Evolutionary conservation across 2,329 filamentous ascomycete species (phyloP).

Genomic region (Lachnellula suecica): DNA sequence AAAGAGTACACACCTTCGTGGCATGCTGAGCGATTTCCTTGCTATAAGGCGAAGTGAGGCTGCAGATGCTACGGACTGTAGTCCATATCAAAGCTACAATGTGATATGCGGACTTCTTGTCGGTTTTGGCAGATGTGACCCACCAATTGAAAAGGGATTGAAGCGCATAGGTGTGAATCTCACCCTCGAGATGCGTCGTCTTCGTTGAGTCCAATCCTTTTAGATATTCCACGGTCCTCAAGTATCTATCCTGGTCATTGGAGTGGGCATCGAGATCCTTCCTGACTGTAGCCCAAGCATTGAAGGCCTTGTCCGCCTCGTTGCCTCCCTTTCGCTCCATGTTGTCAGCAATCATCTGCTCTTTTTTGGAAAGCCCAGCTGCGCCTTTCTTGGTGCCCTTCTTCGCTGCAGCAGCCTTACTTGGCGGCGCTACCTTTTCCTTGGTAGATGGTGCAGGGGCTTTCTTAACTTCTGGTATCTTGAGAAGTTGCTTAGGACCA

Average conservation of each 20-base stretch:
- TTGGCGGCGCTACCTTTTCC: conserved; percentile 24
- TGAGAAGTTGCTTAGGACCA: conserved; percentile 28
- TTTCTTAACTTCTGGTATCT: conserved; percentile 28
- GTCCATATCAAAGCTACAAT: conserved; percentile 48
- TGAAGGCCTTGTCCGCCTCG: conserved; percentile 32
- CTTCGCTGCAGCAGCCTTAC: conserved; percentile 21
- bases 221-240: conserved; percentile 28
- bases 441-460: conserved; percentile 3
- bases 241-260: conserved; percentile 31
- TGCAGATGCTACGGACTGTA: conserved; percentile 38
- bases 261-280: conserved; percentile 27
- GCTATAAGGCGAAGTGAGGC: conserved; percentile 38
- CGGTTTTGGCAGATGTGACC: conserved; percentile 38
- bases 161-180: conserved; percentile 45
- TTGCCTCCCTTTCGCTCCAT: conserved; percentile 28
- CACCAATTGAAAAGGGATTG: conserved; percentile 49
- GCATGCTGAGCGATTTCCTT: conserved; percentile 39
- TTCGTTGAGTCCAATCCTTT: conserved; percentile 30
- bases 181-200: conserved; percentile 30
- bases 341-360: conserved; percentile 34
- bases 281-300: conserved; percentile 30
- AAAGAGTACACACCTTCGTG: conserved; percentile 30
- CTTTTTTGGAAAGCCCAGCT: conserved; percentile 36
- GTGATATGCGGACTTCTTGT: conserved; percentile 35
- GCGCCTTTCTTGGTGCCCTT: conserved; percentile 39